These are phyloP conservation scores for Penicillium atrosanguineum DNA, from an alignment of 495 filamentous ascomycete genomes.

Conservation along the genomic window DNA sequence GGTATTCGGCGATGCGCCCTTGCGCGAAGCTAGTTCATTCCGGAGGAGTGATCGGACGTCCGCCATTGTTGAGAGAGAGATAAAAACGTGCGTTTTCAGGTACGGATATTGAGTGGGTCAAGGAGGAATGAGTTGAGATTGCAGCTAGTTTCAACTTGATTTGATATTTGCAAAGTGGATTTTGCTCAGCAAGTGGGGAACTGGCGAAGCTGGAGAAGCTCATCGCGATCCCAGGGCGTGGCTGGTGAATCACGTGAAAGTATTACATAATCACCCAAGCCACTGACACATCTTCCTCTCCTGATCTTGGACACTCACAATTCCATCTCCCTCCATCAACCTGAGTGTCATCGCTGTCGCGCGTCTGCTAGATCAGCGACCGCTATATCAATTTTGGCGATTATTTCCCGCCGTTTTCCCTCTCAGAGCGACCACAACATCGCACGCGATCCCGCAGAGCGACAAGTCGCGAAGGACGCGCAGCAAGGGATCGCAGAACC, in stretches of 20 bases:
- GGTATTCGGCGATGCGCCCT: conserved; percentile 52
- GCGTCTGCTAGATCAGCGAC: background rate
- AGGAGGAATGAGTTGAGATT: conserved; percentile 1
- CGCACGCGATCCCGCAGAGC: conserved; percentile 37
- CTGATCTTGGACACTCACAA: conserved; percentile 5
- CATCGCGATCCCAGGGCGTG: conserved; percentile 13
- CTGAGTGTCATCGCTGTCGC: conserved; percentile 2
- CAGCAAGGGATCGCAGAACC: conserved; percentile 26
- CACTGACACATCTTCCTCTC: conserved; percentile 14
- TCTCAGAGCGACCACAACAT: conserved; percentile 3
- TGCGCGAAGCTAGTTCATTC: conserved; percentile 73
- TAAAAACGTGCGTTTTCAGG: background rate
- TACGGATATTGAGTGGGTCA: background rate
- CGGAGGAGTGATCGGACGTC: conserved; percentile 81
- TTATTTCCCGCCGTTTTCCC: background rate
- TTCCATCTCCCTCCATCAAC: conserved; percentile 11
- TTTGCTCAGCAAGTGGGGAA: conserved; percentile 26
- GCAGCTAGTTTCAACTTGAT: conserved; percentile 13
- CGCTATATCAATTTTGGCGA: background rate
- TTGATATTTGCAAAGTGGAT: conserved; percentile 14
- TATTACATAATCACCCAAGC: conserved; percentile 3
- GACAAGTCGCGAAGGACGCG: conserved; percentile 28
- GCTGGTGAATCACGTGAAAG: conserved; percentile 10
- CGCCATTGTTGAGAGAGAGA: conserved; percentile 54
- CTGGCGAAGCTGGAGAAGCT: conserved; percentile 26